Evolutionary conservation across 2,329 filamentous ascomycete species (phyloP).

Genomic region (Beauveria brongniartii): DNA sequence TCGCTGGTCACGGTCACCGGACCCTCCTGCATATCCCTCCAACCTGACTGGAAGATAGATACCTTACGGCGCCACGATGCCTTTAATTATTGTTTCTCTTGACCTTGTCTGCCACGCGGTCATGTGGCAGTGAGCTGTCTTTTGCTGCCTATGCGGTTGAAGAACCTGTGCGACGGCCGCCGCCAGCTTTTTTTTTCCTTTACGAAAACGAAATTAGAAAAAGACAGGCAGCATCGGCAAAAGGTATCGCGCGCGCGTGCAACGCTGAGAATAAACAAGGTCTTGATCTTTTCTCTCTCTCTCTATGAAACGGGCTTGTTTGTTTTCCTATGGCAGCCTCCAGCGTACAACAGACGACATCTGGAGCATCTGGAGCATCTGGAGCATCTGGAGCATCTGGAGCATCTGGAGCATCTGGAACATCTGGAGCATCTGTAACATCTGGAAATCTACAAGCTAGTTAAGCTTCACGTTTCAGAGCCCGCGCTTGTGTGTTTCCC

Average conservation of each 20-base stretch:
- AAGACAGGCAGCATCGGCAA: not conserved
- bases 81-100: not conserved
- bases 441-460: not conserved
- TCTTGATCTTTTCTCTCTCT: not conserved
- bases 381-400: not conserved
- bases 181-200: not conserved
- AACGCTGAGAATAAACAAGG: not conserved
- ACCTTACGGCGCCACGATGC: not conserved
- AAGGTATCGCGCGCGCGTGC: not conserved
- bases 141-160: conserved; percentile 5
- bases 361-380: not conserved
- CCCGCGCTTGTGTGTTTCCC: not conserved
- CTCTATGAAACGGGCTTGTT: not conserved
- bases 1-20: conserved; percentile 10
- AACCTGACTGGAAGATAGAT: conserved; percentile 1
- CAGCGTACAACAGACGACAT: not conserved
- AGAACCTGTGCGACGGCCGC: not conserved
- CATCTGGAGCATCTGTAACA: no score
- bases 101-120: not conserved
- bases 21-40: conserved; percentile 8
- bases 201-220: not conserved
- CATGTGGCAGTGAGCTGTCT: not conserved
- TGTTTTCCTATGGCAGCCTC: not conserved
- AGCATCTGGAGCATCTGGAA: not conserved
- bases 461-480: conserved; percentile 1